These are phyloP conservation scores for Fusarium circinatum DNA, from an alignment of 2,329 filamentous ascomycete species.

Conservation along the genomic window DNA sequence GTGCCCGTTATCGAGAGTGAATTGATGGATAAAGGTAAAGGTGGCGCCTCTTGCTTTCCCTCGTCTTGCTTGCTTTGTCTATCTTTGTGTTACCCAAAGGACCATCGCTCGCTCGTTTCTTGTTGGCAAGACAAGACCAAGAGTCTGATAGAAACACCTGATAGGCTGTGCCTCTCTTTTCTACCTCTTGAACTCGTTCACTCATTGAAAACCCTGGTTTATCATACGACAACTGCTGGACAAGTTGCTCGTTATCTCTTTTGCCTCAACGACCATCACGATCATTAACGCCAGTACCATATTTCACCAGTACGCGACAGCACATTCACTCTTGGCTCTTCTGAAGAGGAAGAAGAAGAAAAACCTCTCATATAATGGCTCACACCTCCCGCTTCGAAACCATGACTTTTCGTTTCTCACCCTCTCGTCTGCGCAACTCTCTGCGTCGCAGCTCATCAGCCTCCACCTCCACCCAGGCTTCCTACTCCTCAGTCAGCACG, in stretches of 20 bases:
- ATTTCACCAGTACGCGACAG: not conserved
- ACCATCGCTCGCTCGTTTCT: conserved; percentile 24
- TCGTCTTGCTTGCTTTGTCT: conserved; percentile 1
- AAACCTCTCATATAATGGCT: conserved; percentile 22
- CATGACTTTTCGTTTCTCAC: conserved; percentile 62
- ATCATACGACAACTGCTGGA: conserved; percentile 36
- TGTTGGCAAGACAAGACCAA: conserved; percentile 7
- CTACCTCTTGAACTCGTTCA: conserved; percentile 10
- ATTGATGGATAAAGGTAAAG: conserved; percentile 20
- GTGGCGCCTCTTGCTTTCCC: not conserved
- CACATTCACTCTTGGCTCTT: not conserved
- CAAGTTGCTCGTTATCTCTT: conserved; percentile 32
- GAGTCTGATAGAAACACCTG: conserved; percentile 19
- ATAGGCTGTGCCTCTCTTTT: conserved; percentile 41
- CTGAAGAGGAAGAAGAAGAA: not conserved
- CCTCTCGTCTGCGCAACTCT: conserved; percentile 60
- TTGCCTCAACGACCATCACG: not conserved
- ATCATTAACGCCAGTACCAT: conserved; percentile 1
- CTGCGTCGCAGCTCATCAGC: conserved; percentile 63
- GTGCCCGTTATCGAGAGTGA: not conserved
- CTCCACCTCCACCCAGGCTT: conserved; percentile 47
- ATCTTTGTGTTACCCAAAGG: conserved; percentile 23
- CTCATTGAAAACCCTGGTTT: conserved; percentile 14
- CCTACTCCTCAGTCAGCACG: conserved; percentile 57
- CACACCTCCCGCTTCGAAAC: conserved; percentile 58